phyloP scores from a whole-genome alignment of 371 early-diverging fungal genomes.

The Apophysomyces ossiformis region DNA sequence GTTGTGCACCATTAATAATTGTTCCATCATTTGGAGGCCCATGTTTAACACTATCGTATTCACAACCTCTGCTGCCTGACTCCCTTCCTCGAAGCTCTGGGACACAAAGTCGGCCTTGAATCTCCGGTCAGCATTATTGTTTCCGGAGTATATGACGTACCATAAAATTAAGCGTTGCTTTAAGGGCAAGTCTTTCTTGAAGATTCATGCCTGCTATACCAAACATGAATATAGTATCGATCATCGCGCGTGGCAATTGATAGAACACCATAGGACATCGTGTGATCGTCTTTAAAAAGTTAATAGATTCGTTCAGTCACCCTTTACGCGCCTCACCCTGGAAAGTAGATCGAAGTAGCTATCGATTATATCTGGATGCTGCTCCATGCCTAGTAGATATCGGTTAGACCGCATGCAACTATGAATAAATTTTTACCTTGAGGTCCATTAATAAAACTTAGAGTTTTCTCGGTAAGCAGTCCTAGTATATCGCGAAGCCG shows the following conservation, averaged over 20 bases:
- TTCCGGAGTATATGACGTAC: slow-evolving; percentile 27
- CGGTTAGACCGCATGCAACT: background rate
- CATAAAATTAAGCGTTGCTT: slow-evolving; percentile 63
- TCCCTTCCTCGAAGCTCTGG: slow-evolving; percentile 48
- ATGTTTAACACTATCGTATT: slow-evolving; percentile 50
- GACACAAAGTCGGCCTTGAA: slow-evolving; percentile 58
- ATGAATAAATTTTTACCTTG: slow-evolving; percentile 42
- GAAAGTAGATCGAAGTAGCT: slow-evolving; percentile 60
- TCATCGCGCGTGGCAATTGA: slow-evolving; percentile 52
- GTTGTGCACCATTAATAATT: slow-evolving; percentile 50
- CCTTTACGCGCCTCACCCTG: slow-evolving; percentile 38
- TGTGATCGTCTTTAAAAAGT: slow-evolving; percentile 45
- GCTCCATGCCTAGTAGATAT: slow-evolving; percentile 50
- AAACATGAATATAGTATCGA: slow-evolving; percentile 54
- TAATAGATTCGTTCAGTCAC: background rate
- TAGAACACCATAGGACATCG: slow-evolving; percentile 63
- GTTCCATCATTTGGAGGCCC: slow-evolving; percentile 61
- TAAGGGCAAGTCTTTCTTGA: slow-evolving; percentile 66
- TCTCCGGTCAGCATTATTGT: background rate
- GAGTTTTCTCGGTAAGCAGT: slow-evolving; percentile 47
- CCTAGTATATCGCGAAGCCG: slow-evolving; percentile 48
- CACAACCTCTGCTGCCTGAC: slow-evolving; percentile 42
- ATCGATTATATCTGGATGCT: slow-evolving; percentile 39
- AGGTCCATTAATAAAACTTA: slow-evolving; percentile 53
- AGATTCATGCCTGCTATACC: slow-evolving; percentile 61